These are phyloP conservation scores for Flaveria floridana DNA, from an alignment of 140 eudicot genomes.

Conservation along the genomic window DNA sequence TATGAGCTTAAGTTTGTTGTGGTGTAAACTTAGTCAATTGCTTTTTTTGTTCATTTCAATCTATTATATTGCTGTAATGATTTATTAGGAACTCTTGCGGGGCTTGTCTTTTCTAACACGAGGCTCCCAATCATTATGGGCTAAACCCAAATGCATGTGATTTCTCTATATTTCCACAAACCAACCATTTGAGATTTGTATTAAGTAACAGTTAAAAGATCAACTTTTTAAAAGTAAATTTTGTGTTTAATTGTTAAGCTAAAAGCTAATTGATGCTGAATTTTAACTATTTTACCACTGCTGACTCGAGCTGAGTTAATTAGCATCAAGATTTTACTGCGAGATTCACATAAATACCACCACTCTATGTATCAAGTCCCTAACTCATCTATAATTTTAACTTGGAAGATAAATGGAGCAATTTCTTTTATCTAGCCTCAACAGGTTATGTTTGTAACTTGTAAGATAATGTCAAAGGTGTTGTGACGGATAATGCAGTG, in stretches of 20 bases:
- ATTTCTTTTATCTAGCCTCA: too few relatives aligned
- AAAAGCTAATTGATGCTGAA: too few relatives aligned
- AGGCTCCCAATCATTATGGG: constrained; percentile 12
- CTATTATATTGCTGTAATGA: background rate
- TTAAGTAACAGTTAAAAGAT: background rate
- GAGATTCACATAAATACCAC: too few relatives aligned
- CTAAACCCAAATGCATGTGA: background rate
- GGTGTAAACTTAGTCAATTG: background rate
- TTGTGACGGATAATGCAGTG: too few relatives aligned
- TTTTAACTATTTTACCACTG: too few relatives aligned
- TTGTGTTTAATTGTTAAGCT: background rate
- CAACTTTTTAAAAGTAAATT: background rate
- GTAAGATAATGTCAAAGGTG: too few relatives aligned
- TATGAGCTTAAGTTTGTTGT: constrained; percentile 12
- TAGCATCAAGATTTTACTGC: too few relatives aligned
- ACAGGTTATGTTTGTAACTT: too few relatives aligned
- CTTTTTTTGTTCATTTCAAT: constrained; percentile 17
- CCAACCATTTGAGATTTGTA: background rate
- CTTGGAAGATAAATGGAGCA: too few relatives aligned
- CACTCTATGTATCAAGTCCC: too few relatives aligned
- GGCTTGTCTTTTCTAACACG: background rate
- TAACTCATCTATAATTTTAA: too few relatives aligned
- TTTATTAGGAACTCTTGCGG: background rate
- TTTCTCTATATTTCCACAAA: background rate
- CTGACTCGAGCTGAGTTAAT: too few relatives aligned